Evolutionary conservation across 2,329 filamentous ascomycete genomes (phyloP), one percentile per base, ranked within the genome.

Genomic region (Clarireedia paspali): DNA sequence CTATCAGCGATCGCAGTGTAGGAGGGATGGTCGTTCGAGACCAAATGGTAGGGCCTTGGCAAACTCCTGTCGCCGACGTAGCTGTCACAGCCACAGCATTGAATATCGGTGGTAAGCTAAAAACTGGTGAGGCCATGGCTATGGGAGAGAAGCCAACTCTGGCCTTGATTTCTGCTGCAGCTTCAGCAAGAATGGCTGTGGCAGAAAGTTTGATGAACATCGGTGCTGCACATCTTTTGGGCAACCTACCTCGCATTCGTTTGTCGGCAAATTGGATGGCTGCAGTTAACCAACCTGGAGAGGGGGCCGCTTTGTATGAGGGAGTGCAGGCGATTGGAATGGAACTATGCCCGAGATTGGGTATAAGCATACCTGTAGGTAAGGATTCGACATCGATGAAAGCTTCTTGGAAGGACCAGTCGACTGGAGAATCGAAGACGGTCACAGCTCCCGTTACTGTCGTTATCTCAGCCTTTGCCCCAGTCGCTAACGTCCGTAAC

Each of bases 381-480:
- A 97, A 99, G 74, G 94, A 99, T 71, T 97, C 92, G 0, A 96
- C 95, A 72, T 96, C 91, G 2, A 97, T 99, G 94, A 96, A 96
- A 77, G 92, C 95, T 66, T 90, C 90, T 55, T 97, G 94, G 94
- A 87, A 84, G 67, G 88, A 92, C 63, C 75, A 77, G 59, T 75
- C 80, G 56, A 81, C 77, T 30, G 81, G 82, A 17, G 79, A 88
- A 59, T 74, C 79, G 14, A 94, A 88, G 74, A 91, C 91, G 62
- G 92, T 97, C 50, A 96, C 90, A 39, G 89, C 94, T 4, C 94
- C 94, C 1, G 82, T 97, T 64, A 95, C 92, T 0, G 80, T 95
- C 5, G 85, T 96, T 55, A 91, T 97, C 64, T 91, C 94, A 5
- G 89, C 94, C 1, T 96, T 97, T 67, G 87, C 87, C 1, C 82